phyloP scores from a whole-genome alignment of 179 eudicot species.

The Nepenthes alata region DNA sequence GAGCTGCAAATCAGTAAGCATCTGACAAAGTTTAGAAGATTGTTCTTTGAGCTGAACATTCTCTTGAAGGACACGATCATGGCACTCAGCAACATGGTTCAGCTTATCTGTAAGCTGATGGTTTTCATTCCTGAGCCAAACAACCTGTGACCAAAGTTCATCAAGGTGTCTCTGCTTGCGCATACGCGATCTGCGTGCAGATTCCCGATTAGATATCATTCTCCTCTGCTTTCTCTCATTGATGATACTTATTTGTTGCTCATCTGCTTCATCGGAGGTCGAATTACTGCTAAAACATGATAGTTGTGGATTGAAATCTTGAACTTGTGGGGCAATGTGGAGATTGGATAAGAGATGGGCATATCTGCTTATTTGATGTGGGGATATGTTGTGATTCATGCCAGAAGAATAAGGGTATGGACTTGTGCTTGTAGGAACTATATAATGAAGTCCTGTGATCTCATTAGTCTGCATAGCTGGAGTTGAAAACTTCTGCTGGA shows the following conservation, averaged over 20 bases:
- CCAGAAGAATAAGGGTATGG: slow-evolving; percentile 29
- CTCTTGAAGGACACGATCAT: slow-evolving; percentile 55
- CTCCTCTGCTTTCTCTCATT: slow-evolving; percentile 90
- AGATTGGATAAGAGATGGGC: slow-evolving; percentile 40
- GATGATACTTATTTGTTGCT: slow-evolving; percentile 60
- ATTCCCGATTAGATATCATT: slow-evolving; percentile 97
- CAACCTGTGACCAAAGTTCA: slow-evolving; percentile 91
- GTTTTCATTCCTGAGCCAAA: slow-evolving; percentile 82
- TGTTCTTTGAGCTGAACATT: slow-evolving; percentile 72
- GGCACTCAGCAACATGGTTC: slow-evolving; percentile 44
- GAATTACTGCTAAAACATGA: slow-evolving; percentile 50
- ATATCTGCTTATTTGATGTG: slow-evolving; percentile 31
- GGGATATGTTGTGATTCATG: slow-evolving; percentile 20
- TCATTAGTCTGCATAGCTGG: slow-evolving; percentile 31
- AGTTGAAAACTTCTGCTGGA: background rate
- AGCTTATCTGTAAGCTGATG: slow-evolving; percentile 67
- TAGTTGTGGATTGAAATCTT: slow-evolving; percentile 37
- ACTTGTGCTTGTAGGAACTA: slow-evolving; percentile 20
- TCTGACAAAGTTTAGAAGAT: slow-evolving; percentile 58
- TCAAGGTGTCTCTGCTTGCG: slow-evolving; percentile 91
- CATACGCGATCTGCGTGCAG: slow-evolving; percentile 95
- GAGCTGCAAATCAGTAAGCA: slow-evolving; percentile 61
- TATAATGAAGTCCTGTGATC: slow-evolving; percentile 24
- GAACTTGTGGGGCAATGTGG: slow-evolving; percentile 43
- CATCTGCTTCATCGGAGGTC: slow-evolving; percentile 91